Base-by-base conservation (phyloP, 2,329 filamentous ascomycete species). In the Trichoderma sp. region DNA sequence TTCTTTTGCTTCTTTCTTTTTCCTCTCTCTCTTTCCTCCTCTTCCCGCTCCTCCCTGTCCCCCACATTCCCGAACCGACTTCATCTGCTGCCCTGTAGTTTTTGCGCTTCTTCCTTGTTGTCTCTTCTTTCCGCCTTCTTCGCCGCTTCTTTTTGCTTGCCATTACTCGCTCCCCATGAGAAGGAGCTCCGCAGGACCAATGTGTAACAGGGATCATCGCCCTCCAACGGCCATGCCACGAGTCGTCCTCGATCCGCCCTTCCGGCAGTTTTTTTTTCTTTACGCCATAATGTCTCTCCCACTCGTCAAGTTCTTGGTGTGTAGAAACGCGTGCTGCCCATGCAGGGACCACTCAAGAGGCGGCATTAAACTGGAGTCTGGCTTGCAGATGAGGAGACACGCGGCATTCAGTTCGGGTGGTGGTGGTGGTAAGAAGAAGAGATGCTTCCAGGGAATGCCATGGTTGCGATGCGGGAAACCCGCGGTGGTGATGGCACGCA, bases 181-280 rank as follows among this genome's bases (percentile, higher is more conserved):
- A 7, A 21, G 9, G 15, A 19, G 58, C 57, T 51, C 57, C 57
- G 45, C 45, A 51, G 12, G 45, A 15, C 57, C 43, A 19, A 41
- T 15, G 19, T 17, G 59, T 39, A 39, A 39, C 59, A 62, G 48
- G 59, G 59, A 62, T 62, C 34, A 39, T 14, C 14, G 59, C 59
- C 47, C 59, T 24, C 34, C 59, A 34, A 39, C 34, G 28, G 48
- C 30, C 48, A 45, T 54, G 59, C 59, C 57, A 60, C 57, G 57
- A 60, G 57, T 60, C 57, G 57, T 43, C 57, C 30, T 58, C 34
- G 59, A 62, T 62, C 59, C 59, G 48, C 48, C 59, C 14, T 34
- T 52, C 59, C 48, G 47, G 59, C 44, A 54, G 48, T 54, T 39
- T 39, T 39, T n/a, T n/a, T n/a, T n/a, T n/a, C n/a, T n/a, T 24